These are phyloP conservation scores for Antarctomyces pellizariae DNA, from an alignment of 495 filamentous ascomycete species.

Conservation along the genomic window DNA sequence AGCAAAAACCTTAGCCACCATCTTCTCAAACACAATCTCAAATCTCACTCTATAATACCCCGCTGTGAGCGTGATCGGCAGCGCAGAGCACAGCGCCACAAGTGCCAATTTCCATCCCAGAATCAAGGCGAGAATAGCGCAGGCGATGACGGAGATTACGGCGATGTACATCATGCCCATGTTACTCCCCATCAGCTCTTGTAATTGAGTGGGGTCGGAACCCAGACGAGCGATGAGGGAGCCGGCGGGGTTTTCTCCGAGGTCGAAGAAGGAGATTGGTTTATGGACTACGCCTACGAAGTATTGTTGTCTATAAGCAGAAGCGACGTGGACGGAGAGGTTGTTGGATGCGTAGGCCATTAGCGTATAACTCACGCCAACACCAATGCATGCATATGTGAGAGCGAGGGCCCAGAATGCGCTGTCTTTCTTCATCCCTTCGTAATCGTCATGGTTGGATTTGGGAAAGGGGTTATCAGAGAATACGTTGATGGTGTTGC, in stretches of 20 bases:
- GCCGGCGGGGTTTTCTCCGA: constrained; percentile 34
- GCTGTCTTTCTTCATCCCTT: constrained; percentile 16
- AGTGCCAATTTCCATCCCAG: constrained; percentile 35
- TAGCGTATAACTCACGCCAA: constrained; percentile 25
- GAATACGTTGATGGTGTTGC: constrained; percentile 23
- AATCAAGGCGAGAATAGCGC: constrained; percentile 24
- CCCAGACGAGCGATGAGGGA: constrained; percentile 33
- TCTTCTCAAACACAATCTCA: constrained; percentile 26
- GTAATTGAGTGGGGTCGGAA: constrained; percentile 32
- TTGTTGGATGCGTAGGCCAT: constrained; percentile 28
- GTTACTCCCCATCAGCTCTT: constrained; percentile 36
- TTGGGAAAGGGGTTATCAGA: too few species aligned
- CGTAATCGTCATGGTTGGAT: too few species aligned
- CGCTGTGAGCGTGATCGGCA: constrained; percentile 24
- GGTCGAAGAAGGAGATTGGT: constrained; percentile 40
- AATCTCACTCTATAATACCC: constrained; percentile 28
- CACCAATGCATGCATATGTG: constrained; percentile 28
- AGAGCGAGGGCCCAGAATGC: constrained; percentile 48
- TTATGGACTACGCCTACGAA: constrained; percentile 31
- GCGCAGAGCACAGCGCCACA: constrained; percentile 22
- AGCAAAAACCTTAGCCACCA: constrained; percentile 26
- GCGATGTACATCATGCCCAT: constrained; percentile 27
- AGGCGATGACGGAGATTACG: constrained; percentile 23
- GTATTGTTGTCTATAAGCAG: constrained; percentile 29
- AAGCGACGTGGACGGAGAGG: constrained; percentile 16